phyloP scores from a whole-genome alignment of 2,329 filamentous ascomycete species.

The Xylaria sp. region DNA sequence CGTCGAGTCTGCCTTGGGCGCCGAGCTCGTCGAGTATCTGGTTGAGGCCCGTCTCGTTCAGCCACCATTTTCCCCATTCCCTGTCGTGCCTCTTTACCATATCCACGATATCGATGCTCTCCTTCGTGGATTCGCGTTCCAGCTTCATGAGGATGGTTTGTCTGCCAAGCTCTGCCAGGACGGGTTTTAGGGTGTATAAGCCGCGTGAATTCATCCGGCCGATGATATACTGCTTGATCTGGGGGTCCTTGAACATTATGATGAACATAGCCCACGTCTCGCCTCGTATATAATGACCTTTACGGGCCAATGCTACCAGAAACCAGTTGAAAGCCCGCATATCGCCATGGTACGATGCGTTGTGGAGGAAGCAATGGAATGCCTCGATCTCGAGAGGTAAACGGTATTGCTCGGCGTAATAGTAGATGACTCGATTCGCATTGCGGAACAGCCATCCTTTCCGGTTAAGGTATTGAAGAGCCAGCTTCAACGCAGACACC shows the following conservation, averaged over 20 bases:
- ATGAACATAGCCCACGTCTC: slow-evolving; percentile 29
- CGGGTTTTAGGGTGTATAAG: slow-evolving; percentile 20
- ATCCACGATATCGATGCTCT: slow-evolving; percentile 8
- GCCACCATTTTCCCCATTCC: slow-evolving; percentile 25
- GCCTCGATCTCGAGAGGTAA: slow-evolving; percentile 27
- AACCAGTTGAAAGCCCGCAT: slow-evolving; percentile 26
- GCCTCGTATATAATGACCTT: slow-evolving; percentile 21
- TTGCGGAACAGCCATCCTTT: slow-evolving; percentile 22
- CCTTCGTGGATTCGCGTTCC: slow-evolving; percentile 7
- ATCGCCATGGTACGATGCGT: slow-evolving; percentile 25
- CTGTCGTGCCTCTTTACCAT: slow-evolving; percentile 22
- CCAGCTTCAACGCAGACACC: slow-evolving; percentile 28
- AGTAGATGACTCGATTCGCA: slow-evolving; percentile 22
- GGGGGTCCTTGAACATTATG: slow-evolving; percentile 38
- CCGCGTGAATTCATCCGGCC: slow-evolving; percentile 30
- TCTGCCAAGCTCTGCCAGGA: slow-evolving; percentile 23
- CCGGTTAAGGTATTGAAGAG: slow-evolving; percentile 24
- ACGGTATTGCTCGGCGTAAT: slow-evolving; percentile 19
- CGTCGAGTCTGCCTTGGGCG: slow-evolving; percentile 13
- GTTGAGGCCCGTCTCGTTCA: slow-evolving; percentile 28
- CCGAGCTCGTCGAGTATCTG: slow-evolving; percentile 28
- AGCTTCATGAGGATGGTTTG: slow-evolving; percentile 24
- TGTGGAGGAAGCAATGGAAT: slow-evolving; percentile 25
- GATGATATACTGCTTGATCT: slow-evolving; percentile 42
- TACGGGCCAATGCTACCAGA: slow-evolving; percentile 28